Conservation (phyloP, 139 green algal species). For the Chlorella vulgaris region DNA sequence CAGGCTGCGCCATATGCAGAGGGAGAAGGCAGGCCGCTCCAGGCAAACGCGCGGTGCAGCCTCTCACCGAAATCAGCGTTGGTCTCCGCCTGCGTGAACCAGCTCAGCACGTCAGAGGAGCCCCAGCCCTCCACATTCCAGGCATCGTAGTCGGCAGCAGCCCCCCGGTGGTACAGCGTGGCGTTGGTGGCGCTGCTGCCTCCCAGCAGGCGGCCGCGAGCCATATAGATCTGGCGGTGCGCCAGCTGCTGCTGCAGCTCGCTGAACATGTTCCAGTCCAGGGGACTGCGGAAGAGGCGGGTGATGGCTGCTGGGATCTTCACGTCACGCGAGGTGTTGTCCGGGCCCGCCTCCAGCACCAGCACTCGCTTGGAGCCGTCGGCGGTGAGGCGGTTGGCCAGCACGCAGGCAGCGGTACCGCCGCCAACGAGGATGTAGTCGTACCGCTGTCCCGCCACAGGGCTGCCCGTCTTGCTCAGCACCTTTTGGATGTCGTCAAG, state of each 20-base stretch:
- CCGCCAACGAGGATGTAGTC: constrained; percentile 95
- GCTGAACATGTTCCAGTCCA: constrained; percentile 90
- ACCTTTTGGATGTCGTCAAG: constrained; percentile 8
- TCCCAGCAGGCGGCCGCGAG: constrained; percentile 82
- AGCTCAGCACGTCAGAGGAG: constrained; percentile 76
- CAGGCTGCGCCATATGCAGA: neutral
- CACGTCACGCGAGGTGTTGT: constrained; percentile 44
- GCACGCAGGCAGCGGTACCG: constrained; percentile 85
- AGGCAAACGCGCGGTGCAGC: neutral
- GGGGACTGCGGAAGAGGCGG: constrained; percentile 75
- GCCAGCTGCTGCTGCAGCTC: constrained; percentile 62
- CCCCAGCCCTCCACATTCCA: constrained; percentile 85
- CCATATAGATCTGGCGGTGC: constrained; percentile 80
- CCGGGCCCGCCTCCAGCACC: constrained; percentile 77
- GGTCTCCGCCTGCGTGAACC: constrained; percentile 78
- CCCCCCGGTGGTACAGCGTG: constrained; percentile 88
- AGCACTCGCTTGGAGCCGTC: constrained; percentile 80
- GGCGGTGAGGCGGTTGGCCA: constrained; percentile 87
- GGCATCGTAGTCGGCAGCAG: constrained; percentile 79
- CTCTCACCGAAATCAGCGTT: constrained; percentile 52
- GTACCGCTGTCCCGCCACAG: constrained; percentile 47
- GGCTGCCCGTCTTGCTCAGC: neutral
- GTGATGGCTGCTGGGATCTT: constrained; percentile 76
- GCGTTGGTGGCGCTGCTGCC: constrained; percentile 88
- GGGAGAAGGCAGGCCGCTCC: neutral